Base-by-base conservation (phyloP, 2,329 filamentous ascomycete species). In the Colletotrichum sp. region DNA sequence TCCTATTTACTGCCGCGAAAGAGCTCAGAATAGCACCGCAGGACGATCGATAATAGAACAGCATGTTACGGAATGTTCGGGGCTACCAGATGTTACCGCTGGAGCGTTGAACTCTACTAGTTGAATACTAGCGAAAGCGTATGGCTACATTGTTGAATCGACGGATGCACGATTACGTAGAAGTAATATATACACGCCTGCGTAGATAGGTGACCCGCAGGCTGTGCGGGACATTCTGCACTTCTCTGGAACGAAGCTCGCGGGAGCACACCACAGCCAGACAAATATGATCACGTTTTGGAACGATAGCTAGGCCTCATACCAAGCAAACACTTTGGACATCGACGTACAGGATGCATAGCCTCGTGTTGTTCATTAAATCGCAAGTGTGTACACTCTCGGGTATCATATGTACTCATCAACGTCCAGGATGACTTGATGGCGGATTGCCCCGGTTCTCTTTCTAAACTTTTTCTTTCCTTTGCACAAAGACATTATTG, bases 321-420 rank as follows among this genome's bases (percentile, higher is more conserved):
- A 12, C 2, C 18, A 2, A 33, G 15, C 0, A 21, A 21, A 6
- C 43, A 24, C 8, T 54, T 15, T 29, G 24, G 24, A 27, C 27
- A 57, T 57, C 54, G 0, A 9, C 54, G 24, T 57, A 57, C 21
- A 31, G 34, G n/a, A 38, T 62, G 59, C 58, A 38, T 43, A 21
- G 21, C 18, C 29, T 76, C 64, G 51, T 67, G 21, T 78, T 78
- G 78, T 76, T 79, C 75, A 76, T 79, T 75, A 77, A 61, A 34
- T 36, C 58, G 62, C 72, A 62, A 72, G 71, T 76, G 75, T 76
- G 71, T 79, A 78, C 75, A 51, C 43, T 51, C 75, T 36, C 76
- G 77, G 81, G 78, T 81, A 81, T 82, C 79, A 77, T 80, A 77
- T 80, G 75, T 79, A 78, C 77, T 73, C 70, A 57, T 70, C 61